These are phyloP conservation scores for Lagenidium sp. DNA, from an alignment of 352 stramenopile genomes.

Conservation along the genomic window DNA sequence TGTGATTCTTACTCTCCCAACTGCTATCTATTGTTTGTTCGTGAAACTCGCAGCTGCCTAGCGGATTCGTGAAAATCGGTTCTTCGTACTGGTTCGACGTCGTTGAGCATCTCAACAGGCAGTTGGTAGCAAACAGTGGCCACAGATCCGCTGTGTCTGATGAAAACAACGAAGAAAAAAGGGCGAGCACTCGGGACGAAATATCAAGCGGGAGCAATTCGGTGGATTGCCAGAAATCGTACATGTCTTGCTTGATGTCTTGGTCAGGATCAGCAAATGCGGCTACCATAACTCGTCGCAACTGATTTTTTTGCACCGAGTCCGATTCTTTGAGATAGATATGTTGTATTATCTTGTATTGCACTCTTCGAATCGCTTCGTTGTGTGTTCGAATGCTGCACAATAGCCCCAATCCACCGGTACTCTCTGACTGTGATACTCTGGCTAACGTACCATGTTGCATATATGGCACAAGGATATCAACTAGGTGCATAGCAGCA, in stretches of 20 bases:
- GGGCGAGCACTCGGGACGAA: no score
- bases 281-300: slow-evolving; percentile 29
- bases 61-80: slow-evolving; percentile 37
- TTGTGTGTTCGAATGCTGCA: no score
- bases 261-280: slow-evolving; percentile 42
- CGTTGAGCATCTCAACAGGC: slow-evolving; percentile 32
- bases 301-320: not conserved
- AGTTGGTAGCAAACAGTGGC: slow-evolving; percentile 57
- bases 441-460: slow-evolving; percentile 12
- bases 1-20: slow-evolving; percentile 57
- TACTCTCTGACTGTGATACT: slow-evolving; percentile 14
- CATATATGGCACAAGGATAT: slow-evolving; percentile 25
- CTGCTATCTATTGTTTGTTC: slow-evolving; percentile 51
- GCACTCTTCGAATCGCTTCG: no score
- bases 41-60: slow-evolving; percentile 34
- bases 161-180: slow-evolving; percentile 36
- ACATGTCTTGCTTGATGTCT: slow-evolving; percentile 23
- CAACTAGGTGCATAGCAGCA: slow-evolving; percentile 28
- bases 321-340: slow-evolving; percentile 20
- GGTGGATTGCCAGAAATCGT: slow-evolving; percentile 39
- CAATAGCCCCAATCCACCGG: slow-evolving; percentile 30
- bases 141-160: slow-evolving; percentile 43
- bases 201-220: no score
- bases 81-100: slow-evolving; percentile 17
- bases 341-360: no score